Base-by-base conservation (phyloP, 805 yeast genomes). In the Starmera amethionina region DNA sequence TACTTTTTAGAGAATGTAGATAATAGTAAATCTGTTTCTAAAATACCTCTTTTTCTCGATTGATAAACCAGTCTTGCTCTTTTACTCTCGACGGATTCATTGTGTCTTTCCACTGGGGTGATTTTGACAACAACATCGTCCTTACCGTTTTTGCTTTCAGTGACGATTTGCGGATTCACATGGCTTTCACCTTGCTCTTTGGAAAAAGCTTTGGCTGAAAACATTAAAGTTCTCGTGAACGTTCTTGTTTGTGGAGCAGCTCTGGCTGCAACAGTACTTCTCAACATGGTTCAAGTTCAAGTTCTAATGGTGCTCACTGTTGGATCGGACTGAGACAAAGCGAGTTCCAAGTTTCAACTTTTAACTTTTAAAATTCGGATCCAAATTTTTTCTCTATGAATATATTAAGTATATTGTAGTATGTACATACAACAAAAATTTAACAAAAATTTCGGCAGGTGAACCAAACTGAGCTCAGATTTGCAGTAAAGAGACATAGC, bases 11-110 rank as follows among this genome's bases (percentile, higher is more conserved):
- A 95, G 61, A 89, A 93, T 43, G 88, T 72, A 15, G 93, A 79
- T 43, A 93, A 70, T 35, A 93, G 65, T 51, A 93, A 65, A 58
- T 93, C 98, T 6, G 96, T 82, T 58, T 93, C 98, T 42, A 93
- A 70, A 42, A 93, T 93, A 31, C 98, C 98, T 57, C 98, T 75
- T 61, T 93, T 93, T 48, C 98, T 73, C 29, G 90, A 79, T 60
- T 93, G 98, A 61, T 93, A 93, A 2, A 85, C 65, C 51, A 93
- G 65, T 46, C 98, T 73, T n/a, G 96, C 94, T 49, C 88, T 73
- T 62, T 85, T 86, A 36, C 72, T 72, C 29, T 82, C 87, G 2
- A 77, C 60, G 8, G 77, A 58, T 62, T 93, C 98, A 46, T 80
- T 80, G 4, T 66, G 64, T 48, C 98, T 74, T 44, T 79, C 75